A percentile compares a stretch with the other conserved stretches of the same genome.
phyloP scores from a whole-genome alignment of 176 grass and related monocot species.

The Triticum turgidum region DNA sequence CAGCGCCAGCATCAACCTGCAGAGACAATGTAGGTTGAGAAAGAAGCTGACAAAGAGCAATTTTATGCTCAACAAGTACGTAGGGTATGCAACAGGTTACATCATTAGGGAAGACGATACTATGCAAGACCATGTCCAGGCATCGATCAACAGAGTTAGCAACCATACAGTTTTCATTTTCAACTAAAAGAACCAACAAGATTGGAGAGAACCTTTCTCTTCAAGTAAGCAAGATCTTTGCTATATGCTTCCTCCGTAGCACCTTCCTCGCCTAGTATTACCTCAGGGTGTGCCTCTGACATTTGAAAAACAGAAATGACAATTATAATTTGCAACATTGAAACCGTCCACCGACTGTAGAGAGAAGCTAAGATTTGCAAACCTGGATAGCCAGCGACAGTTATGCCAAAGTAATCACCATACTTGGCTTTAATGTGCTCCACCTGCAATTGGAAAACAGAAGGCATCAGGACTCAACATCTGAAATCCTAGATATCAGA shows the following conservation, averaged over 20 bases:
- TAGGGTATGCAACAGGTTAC: background rate
- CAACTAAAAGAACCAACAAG: slow-evolving; percentile 20
- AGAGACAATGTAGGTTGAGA: slow-evolving; percentile 7
- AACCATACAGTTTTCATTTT: slow-evolving; percentile 8
- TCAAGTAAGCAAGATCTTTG: slow-evolving; percentile 86
- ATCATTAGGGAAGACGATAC: background rate
- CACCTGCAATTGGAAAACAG: slow-evolving; percentile 59
- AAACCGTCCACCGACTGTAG: slow-evolving; percentile 1
- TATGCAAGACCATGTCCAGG: background rate
- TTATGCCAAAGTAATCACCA: slow-evolving; percentile 87
- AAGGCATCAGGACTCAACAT: background rate
- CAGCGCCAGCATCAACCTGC: slow-evolving; percentile 88
- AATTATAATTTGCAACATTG: background rate
- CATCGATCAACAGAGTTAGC: slow-evolving; percentile 17
- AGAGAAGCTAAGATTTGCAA: slow-evolving; percentile 13
- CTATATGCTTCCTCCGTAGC: slow-evolving; percentile 71
- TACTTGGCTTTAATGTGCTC: slow-evolving; percentile 68
- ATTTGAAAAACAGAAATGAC: slow-evolving; percentile 15
- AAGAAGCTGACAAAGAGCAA: slow-evolving; percentile 8
- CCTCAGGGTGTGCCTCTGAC: slow-evolving; percentile 92
- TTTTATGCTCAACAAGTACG: background rate
- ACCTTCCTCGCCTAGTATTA: slow-evolving; percentile 59
- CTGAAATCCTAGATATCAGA: background rate
- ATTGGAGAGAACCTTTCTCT: slow-evolving; percentile 59
- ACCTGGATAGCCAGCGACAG: slow-evolving; percentile 94